Evolutionary conservation across 208 protist genomes (phyloP).

Genomic region (Crithidia expoeki): DNA sequence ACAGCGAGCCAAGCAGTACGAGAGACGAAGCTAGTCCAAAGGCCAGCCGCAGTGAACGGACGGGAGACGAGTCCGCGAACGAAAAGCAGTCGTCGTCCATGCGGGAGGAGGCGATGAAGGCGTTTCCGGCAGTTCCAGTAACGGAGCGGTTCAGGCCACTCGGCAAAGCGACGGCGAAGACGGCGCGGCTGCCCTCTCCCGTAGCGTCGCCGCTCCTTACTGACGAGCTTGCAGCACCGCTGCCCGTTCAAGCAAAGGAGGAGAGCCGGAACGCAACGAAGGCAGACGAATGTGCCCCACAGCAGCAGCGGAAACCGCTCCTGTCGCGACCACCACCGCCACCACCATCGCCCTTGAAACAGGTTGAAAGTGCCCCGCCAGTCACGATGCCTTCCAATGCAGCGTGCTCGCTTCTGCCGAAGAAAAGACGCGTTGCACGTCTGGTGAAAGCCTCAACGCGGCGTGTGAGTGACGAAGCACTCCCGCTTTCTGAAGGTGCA

Average conservation of each 20-base stretch:
- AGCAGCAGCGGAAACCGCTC: background rate
- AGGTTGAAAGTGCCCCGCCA: background rate
- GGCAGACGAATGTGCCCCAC: too few species aligned
- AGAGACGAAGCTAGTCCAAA: background rate
- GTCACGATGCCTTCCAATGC: background rate
- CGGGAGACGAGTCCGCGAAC: too few species aligned
- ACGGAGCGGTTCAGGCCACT: background rate
- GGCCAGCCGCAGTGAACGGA: background rate
- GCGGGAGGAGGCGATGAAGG: conserved; percentile 1
- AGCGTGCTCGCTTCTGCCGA: background rate
- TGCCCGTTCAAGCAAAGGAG: background rate
- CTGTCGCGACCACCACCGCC: background rate
- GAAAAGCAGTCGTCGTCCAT: background rate
- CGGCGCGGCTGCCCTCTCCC: background rate
- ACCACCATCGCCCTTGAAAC: background rate
- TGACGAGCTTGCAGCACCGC: background rate
- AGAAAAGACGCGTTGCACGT: background rate
- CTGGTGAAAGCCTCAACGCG: background rate
- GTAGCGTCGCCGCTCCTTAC: background rate
- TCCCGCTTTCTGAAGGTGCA: too few species aligned
- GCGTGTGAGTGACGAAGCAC: background rate
- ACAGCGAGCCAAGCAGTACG: background rate
- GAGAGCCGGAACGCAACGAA: background rate
- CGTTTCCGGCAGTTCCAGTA: background rate
- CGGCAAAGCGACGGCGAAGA: background rate